Evolutionary conservation across 2,329 filamentous ascomycete genomes (phyloP).

Genomic region (Arthrobotrys entomopaga): DNA sequence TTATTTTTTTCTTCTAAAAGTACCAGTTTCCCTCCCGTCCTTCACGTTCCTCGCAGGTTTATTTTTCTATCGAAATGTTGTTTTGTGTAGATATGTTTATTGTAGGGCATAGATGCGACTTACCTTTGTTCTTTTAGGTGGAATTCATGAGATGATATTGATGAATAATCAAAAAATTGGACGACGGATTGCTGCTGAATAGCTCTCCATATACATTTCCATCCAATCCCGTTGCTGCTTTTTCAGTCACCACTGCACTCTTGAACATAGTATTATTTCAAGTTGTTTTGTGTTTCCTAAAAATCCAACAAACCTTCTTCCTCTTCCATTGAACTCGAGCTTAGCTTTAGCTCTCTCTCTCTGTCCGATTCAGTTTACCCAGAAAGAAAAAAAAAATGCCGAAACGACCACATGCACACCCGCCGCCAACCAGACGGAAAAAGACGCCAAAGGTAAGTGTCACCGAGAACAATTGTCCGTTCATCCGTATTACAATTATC

Average conservation of each 20-base stretch:
- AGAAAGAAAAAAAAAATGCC: slow-evolving; percentile 23
- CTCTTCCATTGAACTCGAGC: background rate
- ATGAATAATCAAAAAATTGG: background rate
- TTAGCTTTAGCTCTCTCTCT: too few relatives aligned
- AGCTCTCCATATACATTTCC: background rate
- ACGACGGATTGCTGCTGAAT: background rate
- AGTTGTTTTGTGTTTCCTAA: slow-evolving; percentile 35
- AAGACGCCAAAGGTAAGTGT: slow-evolving; percentile 46
- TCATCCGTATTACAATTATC: background rate
- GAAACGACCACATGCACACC: slow-evolving; percentile 50
- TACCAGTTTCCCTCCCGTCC: background rate
- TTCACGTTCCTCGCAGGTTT: background rate
- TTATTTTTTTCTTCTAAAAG: background rate
- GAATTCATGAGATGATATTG: slow-evolving; percentile 17
- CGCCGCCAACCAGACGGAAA: slow-evolving; percentile 38
- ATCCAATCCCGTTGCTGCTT: background rate
- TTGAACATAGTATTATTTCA: too few relatives aligned
- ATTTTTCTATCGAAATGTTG: background rate
- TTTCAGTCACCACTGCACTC: too few relatives aligned
- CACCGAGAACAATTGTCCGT: slow-evolving; percentile 1
- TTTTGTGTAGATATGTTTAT: background rate
- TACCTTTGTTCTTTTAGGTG: background rate
- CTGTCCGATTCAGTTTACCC: background rate
- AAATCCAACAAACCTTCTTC: slow-evolving; percentile 37
- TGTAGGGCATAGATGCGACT: background rate